Percentiles rank a stretch among this genome's conserved stretches.
Evolutionary conservation across 2,329 filamentous ascomycete species (phyloP).

Genomic region (Trichoderma harzianum): DNA sequence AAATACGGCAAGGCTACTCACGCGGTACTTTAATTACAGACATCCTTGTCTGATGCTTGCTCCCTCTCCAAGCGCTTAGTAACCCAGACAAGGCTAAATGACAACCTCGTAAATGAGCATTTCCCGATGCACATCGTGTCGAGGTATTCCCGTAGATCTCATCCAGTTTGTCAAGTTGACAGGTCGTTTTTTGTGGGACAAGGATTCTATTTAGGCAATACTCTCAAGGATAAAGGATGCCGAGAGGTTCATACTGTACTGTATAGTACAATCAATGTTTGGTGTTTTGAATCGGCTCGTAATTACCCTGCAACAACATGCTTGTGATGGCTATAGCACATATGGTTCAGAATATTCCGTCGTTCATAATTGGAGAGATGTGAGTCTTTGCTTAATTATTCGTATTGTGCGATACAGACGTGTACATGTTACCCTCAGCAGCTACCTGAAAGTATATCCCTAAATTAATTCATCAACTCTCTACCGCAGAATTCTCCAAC

Average conservation of each 20-base stretch:
- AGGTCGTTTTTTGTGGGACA: conserved; percentile 1
- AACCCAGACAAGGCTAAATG: not conserved
- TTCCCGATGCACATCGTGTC: not conserved
- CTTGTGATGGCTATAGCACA: not conserved
- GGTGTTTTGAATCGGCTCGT: not conserved
- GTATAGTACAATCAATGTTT: not conserved
- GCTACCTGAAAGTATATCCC: not conserved
- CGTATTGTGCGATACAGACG: not conserved
- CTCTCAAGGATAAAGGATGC: not conserved
- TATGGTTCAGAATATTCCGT: not conserved
- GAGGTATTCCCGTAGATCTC: conserved; percentile 11
- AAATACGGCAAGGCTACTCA: not conserved
- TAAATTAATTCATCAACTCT: not conserved
- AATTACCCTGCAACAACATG: not conserved
- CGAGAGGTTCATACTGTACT: not conserved
- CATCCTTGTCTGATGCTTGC: not conserved
- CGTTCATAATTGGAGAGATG: not conserved
- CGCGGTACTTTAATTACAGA: not conserved
- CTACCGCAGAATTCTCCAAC: not conserved
- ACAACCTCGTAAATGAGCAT: not conserved
- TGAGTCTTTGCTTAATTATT: not conserved
- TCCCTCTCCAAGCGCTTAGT: not conserved
- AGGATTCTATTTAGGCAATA: not conserved
- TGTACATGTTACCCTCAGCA: not conserved
- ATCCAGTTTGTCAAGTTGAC: not conserved